Base-by-base conservation (phyloP, 2,329 filamentous ascomycete species). In the Beauveria varroae region DNA sequence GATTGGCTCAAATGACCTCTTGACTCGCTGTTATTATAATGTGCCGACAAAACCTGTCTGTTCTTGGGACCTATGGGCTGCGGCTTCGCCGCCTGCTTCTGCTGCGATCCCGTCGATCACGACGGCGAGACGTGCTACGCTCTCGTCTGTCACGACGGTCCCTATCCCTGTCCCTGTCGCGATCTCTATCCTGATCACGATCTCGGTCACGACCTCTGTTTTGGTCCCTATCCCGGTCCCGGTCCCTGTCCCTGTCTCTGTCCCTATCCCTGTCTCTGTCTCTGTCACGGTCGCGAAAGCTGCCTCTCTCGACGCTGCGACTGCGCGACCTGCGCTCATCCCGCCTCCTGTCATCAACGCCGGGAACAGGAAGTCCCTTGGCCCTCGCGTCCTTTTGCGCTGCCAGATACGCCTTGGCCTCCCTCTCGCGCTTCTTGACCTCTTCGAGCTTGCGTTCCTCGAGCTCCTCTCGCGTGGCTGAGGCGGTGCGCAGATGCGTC, bases 361-460 rank as follows among this genome's bases (percentile, higher is more conserved):
- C 81, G 0, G 82, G 82, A 22, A 84, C 72, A 1, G 83, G 82
- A 46, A 85, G 70, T 9, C 83, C 83, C 68, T 86, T 86, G 53
- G 79, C 79, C 34, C 81, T 78, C 37, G 84, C 84, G 65, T 86
- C 83, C 64, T 82, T 81, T 66, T 86, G 83, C 3, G 83, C 83
- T 7, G 83, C 83, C 43, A 86, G 74, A 66, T 87, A 87, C 5
- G 83, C 83, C 69, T 86, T 86, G 44, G 85, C 85, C 68, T 54
- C 68, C 64, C 63, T 68, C 62, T 72, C 70, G n/a, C 65, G 70
- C 65, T 67, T 69, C n/a, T 63, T 63, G 22, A 65, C 66, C 34
- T 72, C 68, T 57, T 74, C 69, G 46, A 69, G 66, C 30, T 71
- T 67, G 16, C 70, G 69, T 62, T 70, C 74, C 60, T 74, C 73